These are phyloP conservation scores for Gossypium aridum DNA, from an alignment of 441 rosid genomes.

Conservation along the genomic window DNA sequence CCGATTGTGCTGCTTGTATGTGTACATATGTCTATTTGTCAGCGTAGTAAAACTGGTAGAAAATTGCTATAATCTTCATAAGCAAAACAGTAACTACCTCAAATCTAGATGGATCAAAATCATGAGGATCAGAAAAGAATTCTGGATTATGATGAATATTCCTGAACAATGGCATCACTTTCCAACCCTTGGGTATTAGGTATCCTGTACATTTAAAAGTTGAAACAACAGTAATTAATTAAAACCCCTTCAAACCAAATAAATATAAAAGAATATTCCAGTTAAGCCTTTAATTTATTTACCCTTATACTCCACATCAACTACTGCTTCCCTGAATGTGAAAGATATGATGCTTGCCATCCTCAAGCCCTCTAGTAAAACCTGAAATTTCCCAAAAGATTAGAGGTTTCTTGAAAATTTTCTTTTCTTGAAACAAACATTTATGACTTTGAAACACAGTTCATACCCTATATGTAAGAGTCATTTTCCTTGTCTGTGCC, in stretches of 20 bases:
- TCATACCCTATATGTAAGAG: constrained; percentile 59
- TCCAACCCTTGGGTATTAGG: constrained; percentile 94
- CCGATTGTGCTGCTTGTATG: not conserved
- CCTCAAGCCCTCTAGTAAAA: constrained; percentile 73
- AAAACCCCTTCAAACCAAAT: not conserved
- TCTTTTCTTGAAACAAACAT: not conserved
- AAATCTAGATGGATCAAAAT: constrained; percentile 80
- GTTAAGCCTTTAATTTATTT: constrained; percentile 5
- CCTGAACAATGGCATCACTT: constrained; percentile 94
- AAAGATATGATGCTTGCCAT: constrained; percentile 95
- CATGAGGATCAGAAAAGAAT: constrained; percentile 59
- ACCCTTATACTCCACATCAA: constrained; percentile 92
- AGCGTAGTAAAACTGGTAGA: not conserved
- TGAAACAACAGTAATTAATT: not conserved
- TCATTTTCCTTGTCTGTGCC: constrained; percentile 83
- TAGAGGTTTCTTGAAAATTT: constrained; percentile 1
- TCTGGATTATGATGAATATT: constrained; percentile 85
- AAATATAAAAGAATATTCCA: constrained; percentile 7
- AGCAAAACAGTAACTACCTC: constrained; percentile 36
- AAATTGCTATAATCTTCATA: not conserved
- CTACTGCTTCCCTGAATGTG: constrained; percentile 87
- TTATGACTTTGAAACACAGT: not conserved
- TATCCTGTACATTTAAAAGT: constrained; percentile 40
- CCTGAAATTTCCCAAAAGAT: constrained; percentile 32
- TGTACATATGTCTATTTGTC: not conserved